These are phyloP conservation scores for Trichoderma polysporum DNA, from an alignment of 2,329 filamentous ascomycete genomes.

Conservation along the genomic window DNA sequence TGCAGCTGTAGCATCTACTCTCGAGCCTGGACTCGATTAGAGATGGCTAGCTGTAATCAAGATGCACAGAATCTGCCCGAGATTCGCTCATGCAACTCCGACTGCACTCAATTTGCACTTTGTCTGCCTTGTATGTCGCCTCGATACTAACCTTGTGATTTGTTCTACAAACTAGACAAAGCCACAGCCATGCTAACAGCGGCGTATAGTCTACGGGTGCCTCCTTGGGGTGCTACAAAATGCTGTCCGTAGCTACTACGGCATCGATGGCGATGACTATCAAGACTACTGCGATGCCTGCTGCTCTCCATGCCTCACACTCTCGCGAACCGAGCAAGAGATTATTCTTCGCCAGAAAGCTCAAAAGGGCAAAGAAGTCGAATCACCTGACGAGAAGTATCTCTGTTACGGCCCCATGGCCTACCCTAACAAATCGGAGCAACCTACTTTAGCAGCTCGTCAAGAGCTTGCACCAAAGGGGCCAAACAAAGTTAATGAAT, in stretches of 20 bases:
- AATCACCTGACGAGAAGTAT: background rate
- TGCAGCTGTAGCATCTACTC: conserved; percentile 33
- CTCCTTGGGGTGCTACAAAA: conserved; percentile 33
- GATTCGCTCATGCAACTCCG: conserved; percentile 24
- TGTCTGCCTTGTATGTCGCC: conserved; percentile 31
- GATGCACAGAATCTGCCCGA: conserved; percentile 24
- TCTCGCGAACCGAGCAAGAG: conserved; percentile 35
- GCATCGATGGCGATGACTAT: conserved; percentile 30
- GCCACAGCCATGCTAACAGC: background rate
- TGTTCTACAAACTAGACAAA: background rate
- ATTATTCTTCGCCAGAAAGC: conserved; percentile 32
- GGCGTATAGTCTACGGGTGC: conserved; percentile 33
- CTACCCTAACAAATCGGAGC: background rate
- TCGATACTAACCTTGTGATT: background rate
- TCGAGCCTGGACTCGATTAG: conserved; percentile 29
- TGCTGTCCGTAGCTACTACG: conserved; percentile 35
- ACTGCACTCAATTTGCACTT: conserved; percentile 28
- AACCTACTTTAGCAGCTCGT: background rate
- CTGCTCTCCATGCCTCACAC: conserved; percentile 31
- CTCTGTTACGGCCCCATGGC: background rate
- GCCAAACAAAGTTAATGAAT: background rate
- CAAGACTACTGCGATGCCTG: conserved; percentile 31
- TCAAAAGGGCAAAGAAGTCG: conserved; percentile 2
- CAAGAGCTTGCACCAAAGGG: background rate
- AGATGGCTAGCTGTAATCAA: conserved; percentile 25